phyloP scores from a whole-genome alignment of 352 stramenopile species.

The Phytophthora hibernalis region DNA sequence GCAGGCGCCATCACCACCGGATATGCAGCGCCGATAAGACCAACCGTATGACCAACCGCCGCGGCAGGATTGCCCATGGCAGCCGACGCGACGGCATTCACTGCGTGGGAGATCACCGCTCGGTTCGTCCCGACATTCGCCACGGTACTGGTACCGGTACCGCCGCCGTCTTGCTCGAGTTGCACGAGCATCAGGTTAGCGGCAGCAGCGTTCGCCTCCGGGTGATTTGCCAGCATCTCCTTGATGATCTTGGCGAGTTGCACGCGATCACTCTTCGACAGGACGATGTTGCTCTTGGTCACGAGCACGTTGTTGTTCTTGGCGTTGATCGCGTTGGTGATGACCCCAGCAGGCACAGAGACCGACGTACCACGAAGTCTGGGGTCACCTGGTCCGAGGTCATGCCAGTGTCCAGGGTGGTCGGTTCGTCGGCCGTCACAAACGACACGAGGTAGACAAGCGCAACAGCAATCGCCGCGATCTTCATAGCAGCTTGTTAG shows the following conservation, averaged over 20 bases:
- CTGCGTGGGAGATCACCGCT: too few species aligned
- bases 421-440: slow-evolving; percentile 13
- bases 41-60: too few species aligned
- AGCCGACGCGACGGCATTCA: too few species aligned
- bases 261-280: slow-evolving; percentile 25
- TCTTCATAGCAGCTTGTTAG: slow-evolving; percentile 23
- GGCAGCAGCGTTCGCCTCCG: too few species aligned
- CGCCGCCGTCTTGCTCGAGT: too few species aligned
- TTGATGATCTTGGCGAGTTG: slow-evolving; percentile 22
- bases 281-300: slow-evolving; percentile 20
- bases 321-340: slow-evolving; percentile 18
- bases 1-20: too few species aligned
- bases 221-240: slow-evolving; percentile 10
- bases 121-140: too few species aligned
- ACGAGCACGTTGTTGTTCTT: slow-evolving; percentile 29
- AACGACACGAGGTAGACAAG: slow-evolving; percentile 20
- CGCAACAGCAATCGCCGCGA: neutral
- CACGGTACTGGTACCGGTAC: too few species aligned
- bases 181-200: too few species aligned
- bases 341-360: slow-evolving; percentile 1
- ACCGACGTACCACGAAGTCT: neutral
- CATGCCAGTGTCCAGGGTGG: slow-evolving; percentile 9
- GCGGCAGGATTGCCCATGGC: too few species aligned
- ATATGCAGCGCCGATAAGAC: too few species aligned
- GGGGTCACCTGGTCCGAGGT: slow-evolving; percentile 4